These are phyloP conservation scores for Salix arbutifolia DNA, from an alignment of 345 rosid species.

Conservation along the genomic window DNA sequence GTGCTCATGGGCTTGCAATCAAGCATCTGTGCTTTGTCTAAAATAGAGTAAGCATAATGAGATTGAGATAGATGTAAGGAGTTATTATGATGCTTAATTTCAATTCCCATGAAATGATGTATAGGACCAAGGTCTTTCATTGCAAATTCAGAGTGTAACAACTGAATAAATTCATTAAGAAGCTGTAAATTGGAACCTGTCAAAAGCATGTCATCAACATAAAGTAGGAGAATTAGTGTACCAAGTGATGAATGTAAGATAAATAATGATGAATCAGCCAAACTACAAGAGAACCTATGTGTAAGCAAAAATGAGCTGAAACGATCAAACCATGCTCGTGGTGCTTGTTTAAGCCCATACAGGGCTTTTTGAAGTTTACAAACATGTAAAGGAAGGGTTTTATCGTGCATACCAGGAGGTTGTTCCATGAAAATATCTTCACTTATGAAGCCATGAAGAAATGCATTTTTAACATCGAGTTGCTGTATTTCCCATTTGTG, in stretches of 20 bases:
- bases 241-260: not conserved
- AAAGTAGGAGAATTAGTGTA: not conserved
- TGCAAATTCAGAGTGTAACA: not conserved
- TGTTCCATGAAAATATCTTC: not conserved
- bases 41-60: not conserved
- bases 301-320: too few species aligned
- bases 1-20: not conserved
- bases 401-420: not conserved
- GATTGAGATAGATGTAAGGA: not conserved
- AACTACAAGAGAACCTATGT: too few species aligned
- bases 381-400: not conserved
- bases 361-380: not conserved
- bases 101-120: not conserved
- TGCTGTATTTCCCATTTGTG: not conserved
- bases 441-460: too few species aligned
- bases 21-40: not conserved
- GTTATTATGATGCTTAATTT: too few species aligned
- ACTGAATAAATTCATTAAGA: rapidly evolving
- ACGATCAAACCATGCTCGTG: not conserved
- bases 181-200: not conserved
- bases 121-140: not conserved
- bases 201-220: not conserved
- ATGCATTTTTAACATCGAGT: not conserved
- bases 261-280: too few species aligned
- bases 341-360: not conserved